Base-by-base conservation (phyloP, 805 yeast species). In the Candida odintsovae region DNA sequence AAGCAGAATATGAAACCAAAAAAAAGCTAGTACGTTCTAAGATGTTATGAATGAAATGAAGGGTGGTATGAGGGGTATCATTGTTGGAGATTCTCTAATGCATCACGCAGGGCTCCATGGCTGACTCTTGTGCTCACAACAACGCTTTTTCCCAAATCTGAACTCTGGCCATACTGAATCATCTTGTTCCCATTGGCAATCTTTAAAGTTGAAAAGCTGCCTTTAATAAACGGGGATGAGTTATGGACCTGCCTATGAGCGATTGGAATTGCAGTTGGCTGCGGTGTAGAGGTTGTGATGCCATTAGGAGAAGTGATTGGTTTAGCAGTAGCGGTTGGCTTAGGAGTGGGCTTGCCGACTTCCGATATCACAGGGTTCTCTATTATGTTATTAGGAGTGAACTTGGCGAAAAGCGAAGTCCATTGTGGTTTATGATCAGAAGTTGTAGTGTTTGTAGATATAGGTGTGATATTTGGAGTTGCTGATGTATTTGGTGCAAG, bases 181-280 rank as follows among this genome's bases (percentile, higher is more conserved):
- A 53, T 51, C 38, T 50, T 56, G n/a, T 58, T 53, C 6, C 61
- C 51, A 42, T 58, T 52, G 13, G 62, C 64, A 31, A 59, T 57
- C 0, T 62, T 59, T 23, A 59, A 42, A 0, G 59, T 57, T 26
- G 64, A 58, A 28, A 50, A 56, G 9, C 54, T 50, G 6, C 62
- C 64, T 40, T 50, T 58, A 7, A 53, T 39, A 5, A 41, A 47
- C 15, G 45, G 50, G 5, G 36, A 36, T 15, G 45, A 16, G 20
- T 33, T 33, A 7, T 16, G 19, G 36, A 8, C 20, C 16, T 33
- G 36, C 4, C 20, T 33, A 18, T n/a, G 36, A 31, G 16, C 35
- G 20, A 33, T 33, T 33, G 36, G 20, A 33, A 28, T 28, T 28
- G 31, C 31, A 28, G 31, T 13, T 28, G 31, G n/a, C n/a, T 28